phyloP scores from a whole-genome alignment of 306 rosid genomes.

The Datisca glomerata region DNA sequence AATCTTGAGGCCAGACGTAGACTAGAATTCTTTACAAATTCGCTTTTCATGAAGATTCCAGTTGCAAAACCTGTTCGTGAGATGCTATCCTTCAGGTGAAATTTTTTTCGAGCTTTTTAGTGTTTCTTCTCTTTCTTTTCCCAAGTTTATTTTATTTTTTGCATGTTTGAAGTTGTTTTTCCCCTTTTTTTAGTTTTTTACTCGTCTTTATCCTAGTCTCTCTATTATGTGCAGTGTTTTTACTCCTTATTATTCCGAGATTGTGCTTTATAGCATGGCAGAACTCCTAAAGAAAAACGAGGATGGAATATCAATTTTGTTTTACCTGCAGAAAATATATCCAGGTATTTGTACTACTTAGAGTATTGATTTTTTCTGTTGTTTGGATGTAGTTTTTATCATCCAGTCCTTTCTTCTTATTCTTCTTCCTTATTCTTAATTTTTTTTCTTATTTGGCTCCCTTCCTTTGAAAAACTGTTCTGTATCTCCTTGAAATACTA shows the following conservation, averaged over 20 bases:
- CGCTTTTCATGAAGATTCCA: constrained; percentile 92
- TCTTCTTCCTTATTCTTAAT: too few relatives aligned
- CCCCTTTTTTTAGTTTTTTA: constrained; percentile 19
- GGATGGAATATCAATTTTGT: constrained; percentile 82
- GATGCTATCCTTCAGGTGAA: constrained; percentile 78
- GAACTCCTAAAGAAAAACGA: constrained; percentile 86
- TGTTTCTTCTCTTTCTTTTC: constrained; percentile 14
- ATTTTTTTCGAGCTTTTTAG: constrained; percentile 9
- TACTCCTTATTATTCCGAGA: constrained; percentile 92
- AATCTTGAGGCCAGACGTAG: constrained; percentile 94
- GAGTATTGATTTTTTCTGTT: background rate
- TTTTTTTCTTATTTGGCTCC: too few relatives aligned
- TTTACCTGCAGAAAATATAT: constrained; percentile 85
- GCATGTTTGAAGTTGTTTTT: constrained; percentile 11
- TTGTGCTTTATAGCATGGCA: constrained; percentile 70
- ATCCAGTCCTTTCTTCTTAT: too few relatives aligned
- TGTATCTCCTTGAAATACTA: too few relatives aligned
- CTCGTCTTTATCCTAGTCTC: too few relatives aligned
- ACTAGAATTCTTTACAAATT: constrained; percentile 73
- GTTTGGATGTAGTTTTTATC: too few relatives aligned
- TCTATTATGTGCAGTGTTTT: constrained; percentile 98
- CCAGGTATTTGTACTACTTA: constrained; percentile 36
- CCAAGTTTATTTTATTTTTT: constrained; percentile 15
- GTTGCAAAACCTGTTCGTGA: constrained; percentile 58
- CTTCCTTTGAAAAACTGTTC: too few relatives aligned